Base-by-base conservation (phyloP, 2,329 filamentous ascomycete species). In the Phaeosphaeriaceae sp. region DNA sequence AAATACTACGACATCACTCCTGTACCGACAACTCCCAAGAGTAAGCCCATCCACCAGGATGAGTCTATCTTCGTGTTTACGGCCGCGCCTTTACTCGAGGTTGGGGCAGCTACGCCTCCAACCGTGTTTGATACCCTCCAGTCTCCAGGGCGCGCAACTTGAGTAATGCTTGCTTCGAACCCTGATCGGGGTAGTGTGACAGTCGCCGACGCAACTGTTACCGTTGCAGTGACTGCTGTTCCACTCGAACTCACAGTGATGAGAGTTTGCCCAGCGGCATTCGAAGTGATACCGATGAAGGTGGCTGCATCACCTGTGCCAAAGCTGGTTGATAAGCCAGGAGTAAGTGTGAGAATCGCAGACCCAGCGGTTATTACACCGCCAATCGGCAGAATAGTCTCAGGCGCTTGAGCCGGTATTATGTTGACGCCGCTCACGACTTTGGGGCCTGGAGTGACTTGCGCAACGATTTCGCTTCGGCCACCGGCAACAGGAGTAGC, bases 171-270 rank as follows among this genome's bases (percentile, higher is more conserved):
- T 13, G 63, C 58, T 8, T 62, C 62, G 29, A 60, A 63, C 4
- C 58, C 62, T 7, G 57, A 58, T 42, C 42, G 56, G 2, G 58
- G 43, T 16, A 60, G 8, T 6, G 57, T 68, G n/a, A 63, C 28
- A 1, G 57, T 62, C 6, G 52, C 49, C 20, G 58, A 56, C 20
- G 51, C 56, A 15, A 58, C 42, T 12, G 63, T 58, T 7, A 68
- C 41, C 1, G 63, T 67, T 5, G 67, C 63, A 11, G 57, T 65
- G n/a, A 66, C 45, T 4, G 61, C 60, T 3, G 56, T 61, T 18
- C 65, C 66, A 32, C 63, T 68, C 4, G 64, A 64, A 43, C 60
- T 64, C 15, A 69, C 44, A 2, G 62, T 57, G 7, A 70, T 55
- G 3, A 68, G 44, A 1, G 64, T 68, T 12, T 64, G 58, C 15